These are phyloP conservation scores for Thinopyrum elongatum DNA, from an alignment of 176 grass and related monocot genomes.

Conservation along the genomic window DNA sequence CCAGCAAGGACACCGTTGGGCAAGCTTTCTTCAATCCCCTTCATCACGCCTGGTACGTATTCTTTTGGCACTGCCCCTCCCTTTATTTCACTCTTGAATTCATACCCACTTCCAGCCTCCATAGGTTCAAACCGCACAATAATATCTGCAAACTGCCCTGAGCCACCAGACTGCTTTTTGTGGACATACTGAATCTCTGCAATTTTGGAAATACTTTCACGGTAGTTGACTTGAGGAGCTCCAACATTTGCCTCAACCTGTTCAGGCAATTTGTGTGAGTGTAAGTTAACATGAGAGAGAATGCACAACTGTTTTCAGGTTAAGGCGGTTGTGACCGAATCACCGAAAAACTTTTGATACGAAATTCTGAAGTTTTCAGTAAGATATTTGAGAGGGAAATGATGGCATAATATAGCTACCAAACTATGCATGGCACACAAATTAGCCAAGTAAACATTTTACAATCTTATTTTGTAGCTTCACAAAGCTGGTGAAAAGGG, in stretches of 20 bases:
- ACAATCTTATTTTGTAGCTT: not conserved
- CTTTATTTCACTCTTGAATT: conserved; percentile 97
- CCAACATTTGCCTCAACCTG: conserved; percentile 98
- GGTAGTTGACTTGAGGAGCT: conserved; percentile 98
- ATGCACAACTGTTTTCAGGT: not conserved
- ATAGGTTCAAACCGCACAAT: conserved; percentile 86
- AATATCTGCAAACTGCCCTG: conserved; percentile 95
- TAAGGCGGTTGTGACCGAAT: not conserved
- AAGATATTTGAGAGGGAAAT: not conserved
- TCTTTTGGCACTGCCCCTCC: conserved; percentile 94
- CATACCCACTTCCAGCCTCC: conserved; percentile 87
- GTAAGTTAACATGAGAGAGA: not conserved
- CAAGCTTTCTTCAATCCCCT: conserved; percentile 91
- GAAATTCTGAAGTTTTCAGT: not conserved
- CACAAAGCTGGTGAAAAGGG: not conserved
- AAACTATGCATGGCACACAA: not conserved
- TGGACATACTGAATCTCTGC: conserved; percentile 83
- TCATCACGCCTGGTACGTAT: conserved; percentile 95
- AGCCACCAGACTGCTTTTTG: conserved; percentile 96
- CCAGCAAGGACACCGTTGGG: conserved; percentile 92
- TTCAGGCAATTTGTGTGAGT: conserved; percentile 24
- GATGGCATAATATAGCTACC: not conserved
- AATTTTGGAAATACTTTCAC: conserved; percentile 95
- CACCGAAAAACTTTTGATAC: not conserved
- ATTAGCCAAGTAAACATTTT: conserved; percentile 4